These are phyloP conservation scores for Aspergillus hiratsukae DNA, from an alignment of 2,329 filamentous ascomycete genomes.

Conservation along the genomic window DNA sequence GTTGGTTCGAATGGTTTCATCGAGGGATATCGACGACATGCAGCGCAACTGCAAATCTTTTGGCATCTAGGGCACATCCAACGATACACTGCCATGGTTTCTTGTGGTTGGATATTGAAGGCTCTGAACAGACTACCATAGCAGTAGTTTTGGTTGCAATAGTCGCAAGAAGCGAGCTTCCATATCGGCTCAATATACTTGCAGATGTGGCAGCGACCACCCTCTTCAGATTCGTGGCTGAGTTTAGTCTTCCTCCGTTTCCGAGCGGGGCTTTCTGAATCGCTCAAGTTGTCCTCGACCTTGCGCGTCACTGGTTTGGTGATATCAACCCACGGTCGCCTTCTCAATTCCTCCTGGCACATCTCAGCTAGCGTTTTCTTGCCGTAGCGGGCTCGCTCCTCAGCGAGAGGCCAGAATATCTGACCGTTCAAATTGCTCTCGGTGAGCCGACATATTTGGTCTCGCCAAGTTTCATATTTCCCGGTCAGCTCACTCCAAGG, in stretches of 20 bases:
- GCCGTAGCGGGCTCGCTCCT: slow-evolving; percentile 61
- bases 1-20: slow-evolving; percentile 80
- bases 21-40: slow-evolving; percentile 65
- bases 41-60: slow-evolving; percentile 80
- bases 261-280: slow-evolving; percentile 56
- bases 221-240: slow-evolving; percentile 47
- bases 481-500: slow-evolving; percentile 71
- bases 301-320: slow-evolving; percentile 51
- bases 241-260: slow-evolving; percentile 57
- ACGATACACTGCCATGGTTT: slow-evolving; percentile 70
- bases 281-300: slow-evolving; percentile 36
- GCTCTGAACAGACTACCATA: slow-evolving; percentile 90
- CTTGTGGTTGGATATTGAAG: slow-evolving; percentile 83
- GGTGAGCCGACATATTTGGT: slow-evolving; percentile 69
- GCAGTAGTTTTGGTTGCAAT: slow-evolving; percentile 75
- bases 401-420: slow-evolving; percentile 56
- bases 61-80: slow-evolving; percentile 90
- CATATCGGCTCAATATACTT: slow-evolving; percentile 74
- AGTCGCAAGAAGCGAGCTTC: slow-evolving; percentile 76
- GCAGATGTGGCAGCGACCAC: slow-evolving; percentile 73
- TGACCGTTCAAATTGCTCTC: slow-evolving; percentile 56
- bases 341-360: slow-evolving; percentile 82
- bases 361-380: slow-evolving; percentile 85
- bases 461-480: slow-evolving; percentile 79
- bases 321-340: slow-evolving; percentile 77